Conservation (phyloP, 1,284 basidiomycete species). For the Sanguinoderma infundibulare region DNA sequence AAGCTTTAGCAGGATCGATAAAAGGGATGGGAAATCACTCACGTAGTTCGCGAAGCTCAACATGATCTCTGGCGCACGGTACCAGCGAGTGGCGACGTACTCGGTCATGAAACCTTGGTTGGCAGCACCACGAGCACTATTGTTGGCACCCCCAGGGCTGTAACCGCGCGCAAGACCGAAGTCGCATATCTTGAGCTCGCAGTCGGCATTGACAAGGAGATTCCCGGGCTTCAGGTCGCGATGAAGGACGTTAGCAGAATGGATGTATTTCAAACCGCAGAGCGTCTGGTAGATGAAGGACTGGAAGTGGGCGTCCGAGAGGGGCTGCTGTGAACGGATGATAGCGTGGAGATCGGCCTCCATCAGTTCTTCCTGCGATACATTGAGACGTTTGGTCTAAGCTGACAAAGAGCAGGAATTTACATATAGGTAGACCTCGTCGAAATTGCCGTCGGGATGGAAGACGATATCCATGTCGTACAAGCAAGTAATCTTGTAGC, state of each 20-base stretch:
- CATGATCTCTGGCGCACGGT: slow-evolving; percentile 98
- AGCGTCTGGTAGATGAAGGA: slow-evolving; percentile 99
- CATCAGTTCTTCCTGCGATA: slow-evolving; percentile 90
- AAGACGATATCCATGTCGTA: slow-evolving; percentile 98
- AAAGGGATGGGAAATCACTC: slow-evolving; percentile 34
- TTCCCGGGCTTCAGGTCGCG: slow-evolving; percentile 98
- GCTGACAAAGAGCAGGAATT: slow-evolving; percentile 31
- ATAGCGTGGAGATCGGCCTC: slow-evolving; percentile 99
- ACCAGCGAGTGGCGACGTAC: slow-evolving; percentile 98
- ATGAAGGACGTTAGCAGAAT: slow-evolving; percentile 97
- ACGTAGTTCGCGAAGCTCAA: slow-evolving; percentile 95
- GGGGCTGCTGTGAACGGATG: slow-evolving; percentile 96
- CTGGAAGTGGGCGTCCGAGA: slow-evolving; percentile 98
- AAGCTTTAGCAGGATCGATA: neutral
- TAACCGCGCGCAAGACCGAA: slow-evolving; percentile 98
- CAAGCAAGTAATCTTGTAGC: slow-evolving; percentile 79
- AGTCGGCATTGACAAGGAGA: slow-evolving; percentile 97
- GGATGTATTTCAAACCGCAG: slow-evolving; percentile 98
- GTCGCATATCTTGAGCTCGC: slow-evolving; percentile 98
- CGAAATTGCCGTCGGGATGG: slow-evolving; percentile 86
- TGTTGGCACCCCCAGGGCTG: slow-evolving; percentile 56
- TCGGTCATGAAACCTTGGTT: slow-evolving; percentile 99
- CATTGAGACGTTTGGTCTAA: neutral
- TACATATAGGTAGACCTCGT: slow-evolving; percentile 94
- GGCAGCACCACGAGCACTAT: slow-evolving; percentile 63